These are phyloP conservation scores for Nakazawaea ernobii DNA, from an alignment of 805 yeast genomes.

Conservation along the genomic window DNA sequence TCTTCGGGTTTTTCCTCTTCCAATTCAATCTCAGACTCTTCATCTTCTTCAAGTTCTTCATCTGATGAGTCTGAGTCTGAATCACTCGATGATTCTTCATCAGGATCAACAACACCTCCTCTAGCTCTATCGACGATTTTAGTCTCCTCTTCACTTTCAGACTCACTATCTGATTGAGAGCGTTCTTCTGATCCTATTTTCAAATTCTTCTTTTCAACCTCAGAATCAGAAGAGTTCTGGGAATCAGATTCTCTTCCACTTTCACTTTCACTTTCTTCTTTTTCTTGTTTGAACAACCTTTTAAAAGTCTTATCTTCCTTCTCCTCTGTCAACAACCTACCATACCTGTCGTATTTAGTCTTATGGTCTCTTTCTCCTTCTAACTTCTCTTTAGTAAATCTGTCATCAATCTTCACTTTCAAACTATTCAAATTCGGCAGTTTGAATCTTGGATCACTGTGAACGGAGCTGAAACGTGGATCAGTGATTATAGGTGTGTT, in stretches of 20 bases:
- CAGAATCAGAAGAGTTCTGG: background rate
- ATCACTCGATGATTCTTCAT: conserved; percentile 33
- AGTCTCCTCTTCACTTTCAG: conserved; percentile 16
- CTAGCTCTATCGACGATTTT: conserved; percentile 52
- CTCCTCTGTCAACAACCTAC: conserved; percentile 54
- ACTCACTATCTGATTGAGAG: conserved; percentile 16
- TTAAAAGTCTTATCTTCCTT: conserved; percentile 47
- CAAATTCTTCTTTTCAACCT: conserved; percentile 17
- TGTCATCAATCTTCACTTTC: conserved; percentile 75
- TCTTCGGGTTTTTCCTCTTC: conserved; percentile 65
- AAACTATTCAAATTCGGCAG: conserved; percentile 63
- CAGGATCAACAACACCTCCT: conserved; percentile 50
- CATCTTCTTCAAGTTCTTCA: conserved; percentile 24
- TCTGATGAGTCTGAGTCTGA: conserved; percentile 34
- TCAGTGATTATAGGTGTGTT: conserved; percentile 44
- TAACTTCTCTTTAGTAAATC: conserved; percentile 68
- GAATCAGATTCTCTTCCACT: too few species aligned
- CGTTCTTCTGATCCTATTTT: conserved; percentile 2
- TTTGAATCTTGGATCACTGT: conserved; percentile 84
- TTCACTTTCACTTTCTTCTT: conserved; percentile 16
- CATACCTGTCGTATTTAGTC: conserved; percentile 78
- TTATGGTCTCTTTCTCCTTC: conserved; percentile 52
- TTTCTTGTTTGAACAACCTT: conserved; percentile 52
- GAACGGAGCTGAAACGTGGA: conserved; percentile 72
- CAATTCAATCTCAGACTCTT: conserved; percentile 47